A percentile compares a stretch with the other conserved stretches of the same genome.
phyloP scores from a whole-genome alignment of 129 eudicot genomes.

The Chrysanthemum makinoi region DNA sequence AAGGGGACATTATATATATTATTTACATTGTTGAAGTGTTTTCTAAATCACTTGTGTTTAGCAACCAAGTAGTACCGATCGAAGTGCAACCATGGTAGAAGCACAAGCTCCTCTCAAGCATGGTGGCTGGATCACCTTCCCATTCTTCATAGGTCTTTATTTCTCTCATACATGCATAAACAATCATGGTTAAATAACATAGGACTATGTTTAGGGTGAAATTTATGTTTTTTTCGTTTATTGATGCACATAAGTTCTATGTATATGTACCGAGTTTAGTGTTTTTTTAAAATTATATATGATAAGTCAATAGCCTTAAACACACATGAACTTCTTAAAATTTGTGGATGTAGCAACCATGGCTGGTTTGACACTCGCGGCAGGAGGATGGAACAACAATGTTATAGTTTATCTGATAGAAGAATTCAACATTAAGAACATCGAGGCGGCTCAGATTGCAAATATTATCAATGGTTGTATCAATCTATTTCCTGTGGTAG shows the following conservation, averaged over 20 bases:
- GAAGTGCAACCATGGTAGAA: conserved; percentile 1
- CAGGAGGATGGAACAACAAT: conserved; percentile 37
- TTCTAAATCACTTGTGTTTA: neutral
- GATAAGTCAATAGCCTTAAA: neutral
- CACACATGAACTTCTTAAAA: neutral
- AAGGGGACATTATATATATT: neutral
- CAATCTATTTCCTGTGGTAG: conserved; percentile 33
- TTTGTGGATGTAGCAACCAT: conserved; percentile 25
- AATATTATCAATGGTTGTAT: conserved; percentile 35
- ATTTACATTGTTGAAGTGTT: neutral
- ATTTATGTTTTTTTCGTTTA: neutral
- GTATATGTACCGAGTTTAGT: too few relatives aligned
- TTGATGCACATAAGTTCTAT: neutral
- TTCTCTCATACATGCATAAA: neutral
- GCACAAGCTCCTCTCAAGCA: neutral
- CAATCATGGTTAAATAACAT: neutral
- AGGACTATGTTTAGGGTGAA: neutral
- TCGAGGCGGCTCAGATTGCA: conserved; percentile 40
- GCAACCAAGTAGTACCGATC: neutral
- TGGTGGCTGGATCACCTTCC: conserved; percentile 26
- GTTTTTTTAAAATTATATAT: neutral
- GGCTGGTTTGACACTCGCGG: conserved; percentile 36
- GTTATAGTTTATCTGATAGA: conserved; percentile 36
- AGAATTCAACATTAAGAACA: conserved; percentile 38
- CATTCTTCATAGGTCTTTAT: conserved; percentile 19